Percentiles rank a stretch among this genome's conserved stretches.
Evolutionary conservation across 2,329 filamentous ascomycete genomes (phyloP).

Genomic region (Nothophaeocryptopus gaeumannii): DNA sequence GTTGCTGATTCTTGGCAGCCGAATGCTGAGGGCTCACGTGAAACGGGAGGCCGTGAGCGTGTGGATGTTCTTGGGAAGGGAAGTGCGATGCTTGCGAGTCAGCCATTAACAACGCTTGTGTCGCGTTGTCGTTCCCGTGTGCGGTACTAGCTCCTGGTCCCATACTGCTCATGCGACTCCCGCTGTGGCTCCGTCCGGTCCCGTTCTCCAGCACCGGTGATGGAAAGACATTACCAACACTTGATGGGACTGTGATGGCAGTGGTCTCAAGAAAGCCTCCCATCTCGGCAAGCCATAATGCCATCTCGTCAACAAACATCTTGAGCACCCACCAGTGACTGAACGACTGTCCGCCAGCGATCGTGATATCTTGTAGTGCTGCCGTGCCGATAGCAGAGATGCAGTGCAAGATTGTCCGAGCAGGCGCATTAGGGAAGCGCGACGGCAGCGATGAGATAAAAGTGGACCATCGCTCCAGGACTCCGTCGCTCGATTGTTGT

Average conservation of each 20-base stretch:
- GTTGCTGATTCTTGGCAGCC: slow-evolving; percentile 13
- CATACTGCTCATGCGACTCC: slow-evolving; percentile 35
- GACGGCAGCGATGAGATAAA: slow-evolving; percentile 67
- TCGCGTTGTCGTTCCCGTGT: slow-evolving; percentile 16
- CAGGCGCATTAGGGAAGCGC: slow-evolving; percentile 70
- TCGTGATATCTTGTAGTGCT: slow-evolving; percentile 76
- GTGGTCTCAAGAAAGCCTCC: slow-evolving; percentile 73
- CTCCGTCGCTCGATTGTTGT: slow-evolving; percentile 55
- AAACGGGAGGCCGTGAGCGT: slow-evolving; percentile 17
- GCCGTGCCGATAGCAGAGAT: slow-evolving; percentile 73
- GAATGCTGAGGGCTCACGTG: slow-evolving; percentile 7
- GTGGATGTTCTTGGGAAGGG: slow-evolving; percentile 21
- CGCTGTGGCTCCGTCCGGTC: slow-evolving; percentile 26
- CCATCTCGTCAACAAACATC: slow-evolving; percentile 93
- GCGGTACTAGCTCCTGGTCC: slow-evolving; percentile 25
- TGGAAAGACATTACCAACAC: slow-evolving; percentile 18
- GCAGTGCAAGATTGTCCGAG: slow-evolving; percentile 71
- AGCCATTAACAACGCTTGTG: slow-evolving; percentile 20
- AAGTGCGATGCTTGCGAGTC: slow-evolving; percentile 21
- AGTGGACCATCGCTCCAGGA: slow-evolving; percentile 73
- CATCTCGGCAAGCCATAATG: slow-evolving; percentile 81
- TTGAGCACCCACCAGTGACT: slow-evolving; percentile 95
- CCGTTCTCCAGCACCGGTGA: slow-evolving; percentile 29
- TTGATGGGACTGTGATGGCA: slow-evolving; percentile 6
- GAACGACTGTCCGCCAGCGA: slow-evolving; percentile 74